Base-by-base conservation (phyloP, 148 eudicot genomes). In the Rhododendron henanense region DNA sequence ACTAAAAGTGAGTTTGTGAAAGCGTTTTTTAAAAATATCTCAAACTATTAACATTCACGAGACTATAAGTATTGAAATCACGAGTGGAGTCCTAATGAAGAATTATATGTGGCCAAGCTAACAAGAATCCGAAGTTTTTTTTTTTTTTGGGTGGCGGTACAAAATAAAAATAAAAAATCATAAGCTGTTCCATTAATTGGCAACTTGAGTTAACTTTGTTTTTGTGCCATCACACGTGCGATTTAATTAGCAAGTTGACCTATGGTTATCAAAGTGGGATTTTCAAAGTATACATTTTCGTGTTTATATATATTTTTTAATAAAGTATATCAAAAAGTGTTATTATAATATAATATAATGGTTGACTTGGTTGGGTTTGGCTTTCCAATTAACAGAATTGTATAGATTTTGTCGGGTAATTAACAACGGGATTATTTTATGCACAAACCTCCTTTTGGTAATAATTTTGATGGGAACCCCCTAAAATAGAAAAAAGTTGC, bases 191-290 rank as follows among this genome's bases (percentile, higher is more conserved):
- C 44, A 41, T 41, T 41, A 41, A 41, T 41, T 41, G 44, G 44
- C 81, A 78, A 78, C 13, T n/a, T 2, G n/a, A 8, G 81, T 78
- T 16, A 11, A 28, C 76, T 35, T 79, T 5, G 2, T 16, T 50
- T 48, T 48, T 79, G 59, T 11, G 59, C 39, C 4, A 39, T 50
- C 61, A 47, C 39, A 50, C 82, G 82, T 13, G 37, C 33, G 33
- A 51, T 25, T 79, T 79, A 79, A 50, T 79, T 79, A 16, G 10
- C 3, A 50, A 79, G 82, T 79, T 50, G 82, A 79, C 82, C 11
- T 78, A 21, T 3, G 10, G 45, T 7, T 78, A 45, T 10, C 6
- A 44, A 21, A 45, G 1, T 79, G 55, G 39, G 61, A 0, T 23
- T 14, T 48, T 14, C 37, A 4, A 41, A 45, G 47, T 79, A 28